Conservation (phyloP, 2,329 filamentous ascomycete genomes). For the Hypocreales sp. region DNA sequence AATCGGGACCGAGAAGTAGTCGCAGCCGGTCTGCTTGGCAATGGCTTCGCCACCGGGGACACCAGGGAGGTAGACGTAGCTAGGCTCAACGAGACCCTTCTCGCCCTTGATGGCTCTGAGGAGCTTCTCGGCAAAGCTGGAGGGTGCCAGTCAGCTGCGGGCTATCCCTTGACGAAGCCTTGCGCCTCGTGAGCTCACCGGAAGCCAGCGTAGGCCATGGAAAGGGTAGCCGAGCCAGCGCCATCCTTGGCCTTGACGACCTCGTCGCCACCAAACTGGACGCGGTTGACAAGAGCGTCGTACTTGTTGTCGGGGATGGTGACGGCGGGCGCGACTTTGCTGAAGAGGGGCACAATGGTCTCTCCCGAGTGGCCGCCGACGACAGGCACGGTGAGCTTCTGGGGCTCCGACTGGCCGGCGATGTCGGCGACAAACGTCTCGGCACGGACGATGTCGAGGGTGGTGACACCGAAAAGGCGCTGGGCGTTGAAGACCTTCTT, state of each 20-base stretch:
- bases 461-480: slow-evolving; percentile 96
- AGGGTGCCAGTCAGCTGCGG: no score
- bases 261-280: slow-evolving; percentile 96
- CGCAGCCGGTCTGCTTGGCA: slow-evolving; percentile 64
- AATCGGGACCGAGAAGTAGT: slow-evolving; percentile 93
- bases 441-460: slow-evolving; percentile 92
- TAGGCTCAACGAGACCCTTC: slow-evolving; percentile 86
- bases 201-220: slow-evolving; percentile 92
- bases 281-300: slow-evolving; percentile 78
- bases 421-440: slow-evolving; percentile 91
- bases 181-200: slow-evolving; percentile 40
- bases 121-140: slow-evolving; percentile 83
- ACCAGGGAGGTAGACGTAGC: slow-evolving; percentile 88
- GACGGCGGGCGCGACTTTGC: slow-evolving; percentile 67
- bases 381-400: slow-evolving; percentile 76
- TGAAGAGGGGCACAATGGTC: slow-evolving; percentile 96
- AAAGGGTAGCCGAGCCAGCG: slow-evolving; percentile 77
- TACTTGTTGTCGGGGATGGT: slow-evolving; percentile 81
- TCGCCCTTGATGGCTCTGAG: slow-evolving; percentile 79
- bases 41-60: slow-evolving; percentile 78
- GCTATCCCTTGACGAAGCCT: no score
- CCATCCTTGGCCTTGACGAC: slow-evolving; percentile 92
- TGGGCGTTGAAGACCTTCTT: slow-evolving; percentile 88
- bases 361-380: slow-evolving; percentile 95
- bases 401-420: slow-evolving; percentile 65